Conservation (phyloP, 768 basidiomycete species). For the Leucogyrophana mollusca region DNA sequence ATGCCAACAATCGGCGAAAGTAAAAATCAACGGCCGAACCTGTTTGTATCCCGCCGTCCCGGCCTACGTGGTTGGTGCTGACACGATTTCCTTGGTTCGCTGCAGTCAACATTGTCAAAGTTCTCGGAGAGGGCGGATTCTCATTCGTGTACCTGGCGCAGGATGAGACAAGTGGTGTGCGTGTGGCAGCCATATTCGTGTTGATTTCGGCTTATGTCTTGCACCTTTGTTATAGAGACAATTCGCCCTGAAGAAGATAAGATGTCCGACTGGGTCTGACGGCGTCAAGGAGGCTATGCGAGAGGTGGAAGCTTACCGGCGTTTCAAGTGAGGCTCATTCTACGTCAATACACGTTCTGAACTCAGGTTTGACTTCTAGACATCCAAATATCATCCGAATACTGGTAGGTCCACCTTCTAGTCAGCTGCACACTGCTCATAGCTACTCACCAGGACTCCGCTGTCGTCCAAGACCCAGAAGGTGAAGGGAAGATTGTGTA, state of each 20-base stretch:
- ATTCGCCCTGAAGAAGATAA: slow-evolving; percentile 97
- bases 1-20: slow-evolving; percentile 77
- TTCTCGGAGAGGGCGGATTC: slow-evolving; percentile 96
- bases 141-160: slow-evolving; percentile 89
- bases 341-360: background rate
- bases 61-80: slow-evolving; percentile 5
- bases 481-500: slow-evolving; percentile 95
- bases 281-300: slow-evolving; percentile 88
- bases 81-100: slow-evolving; percentile 1
- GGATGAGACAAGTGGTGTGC: slow-evolving; percentile 80
- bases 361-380: slow-evolving; percentile 35
- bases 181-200: slow-evolving; percentile 21
- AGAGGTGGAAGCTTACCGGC: slow-evolving; percentile 89
- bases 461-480: slow-evolving; percentile 90
- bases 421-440: background rate
- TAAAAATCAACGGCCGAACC: slow-evolving; percentile 95
- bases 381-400: slow-evolving; percentile 98
- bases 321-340: slow-evolving; percentile 73
- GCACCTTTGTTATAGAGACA: slow-evolving; percentile 51
- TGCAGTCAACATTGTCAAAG: slow-evolving; percentile 82
- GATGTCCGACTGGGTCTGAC: slow-evolving; percentile 86
- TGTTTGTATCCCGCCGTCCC: slow-evolving; percentile 50
- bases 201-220: slow-evolving; percentile 4
- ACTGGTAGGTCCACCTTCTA: slow-evolving; percentile 46
- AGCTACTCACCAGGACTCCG: slow-evolving; percentile 66